Evolutionary conservation across 1,139 yeast genomes (phyloP).

Genomic region (Candida albicans): DNA sequence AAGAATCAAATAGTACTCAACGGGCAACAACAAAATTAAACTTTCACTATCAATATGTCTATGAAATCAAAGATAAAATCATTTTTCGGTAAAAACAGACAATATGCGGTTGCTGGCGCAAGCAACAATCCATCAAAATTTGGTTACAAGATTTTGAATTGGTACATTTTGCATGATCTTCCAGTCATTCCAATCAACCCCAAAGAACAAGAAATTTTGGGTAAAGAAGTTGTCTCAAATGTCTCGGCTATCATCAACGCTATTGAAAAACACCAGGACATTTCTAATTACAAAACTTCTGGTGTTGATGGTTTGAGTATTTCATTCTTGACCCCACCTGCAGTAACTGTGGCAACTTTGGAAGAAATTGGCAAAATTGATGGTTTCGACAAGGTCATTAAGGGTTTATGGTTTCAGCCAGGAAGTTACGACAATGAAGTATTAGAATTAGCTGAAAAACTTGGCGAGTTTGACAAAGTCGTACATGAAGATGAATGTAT

Average conservation of each 20-base stretch:
- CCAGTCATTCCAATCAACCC: conserved; percentile 73
- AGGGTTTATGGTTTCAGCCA: conserved; percentile 81
- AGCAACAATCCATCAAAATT: conserved; percentile 63
- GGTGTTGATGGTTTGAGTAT: conserved; percentile 48
- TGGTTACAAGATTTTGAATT: conserved; percentile 67
- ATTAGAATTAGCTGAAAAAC: conserved; percentile 37
- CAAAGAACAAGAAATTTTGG: conserved; percentile 46
- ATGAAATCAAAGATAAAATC: conserved; percentile 39
- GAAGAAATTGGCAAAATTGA: conserved; percentile 36
- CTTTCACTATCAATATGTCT: conserved; percentile 28
- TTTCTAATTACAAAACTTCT: conserved; percentile 28
- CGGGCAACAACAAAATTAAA: not conserved
- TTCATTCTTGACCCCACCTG: conserved; percentile 76
- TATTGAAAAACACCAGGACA: conserved; percentile 22
- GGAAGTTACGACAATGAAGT: conserved; percentile 67
- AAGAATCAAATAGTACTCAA: too few species aligned
- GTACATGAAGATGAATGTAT: conserved; percentile 69
- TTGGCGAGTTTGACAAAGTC: conserved; percentile 44
- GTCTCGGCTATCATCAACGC: conserved; percentile 35
- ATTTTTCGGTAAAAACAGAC: conserved; percentile 55
- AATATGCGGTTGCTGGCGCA: conserved; percentile 75
- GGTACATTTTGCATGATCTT: conserved; percentile 62
- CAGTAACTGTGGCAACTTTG: conserved; percentile 50
- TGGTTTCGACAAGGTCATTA: conserved; percentile 36
- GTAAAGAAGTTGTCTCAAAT: conserved; percentile 38